Base-by-base conservation (phyloP, 495 filamentous ascomycete species). In the Apiosordaria backusii region DNA sequence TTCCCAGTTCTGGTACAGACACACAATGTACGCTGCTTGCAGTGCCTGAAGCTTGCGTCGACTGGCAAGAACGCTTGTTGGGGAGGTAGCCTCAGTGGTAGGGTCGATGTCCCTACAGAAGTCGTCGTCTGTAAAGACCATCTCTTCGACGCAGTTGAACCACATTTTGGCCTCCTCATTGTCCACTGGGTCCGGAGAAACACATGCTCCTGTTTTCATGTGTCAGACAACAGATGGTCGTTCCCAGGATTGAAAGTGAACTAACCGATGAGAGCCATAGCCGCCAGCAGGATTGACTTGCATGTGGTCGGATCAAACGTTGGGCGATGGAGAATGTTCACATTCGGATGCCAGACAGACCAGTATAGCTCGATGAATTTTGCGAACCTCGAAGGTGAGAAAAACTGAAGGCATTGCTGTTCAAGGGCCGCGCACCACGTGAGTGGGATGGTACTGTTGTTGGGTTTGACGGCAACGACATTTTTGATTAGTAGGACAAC, bases 71-170 rank as follows among this genome's bases (percentile, higher is more conserved):
- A 62, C 65, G 10, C 22, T 57, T 45, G 58, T 6, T 4, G 66
- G 70, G 6, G 59, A 35, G 4, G 60, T 13, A 2, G 25, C 52
- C 22, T 74, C 73, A 1, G 52, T 27, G 7, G 60, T 21, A 9
- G 71, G 65, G 16, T 75, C 73, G 2, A 67, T 67, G 57, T 75
- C 73, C 21, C 70, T 69, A 64, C 73, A 72, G 54, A 75, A 75
- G 58, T 75, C 73, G 26, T 69, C 68, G 52, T 75, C 73, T 13
- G 68, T 68, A 27, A 75, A 75, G 9, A 71, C 73, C 71, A 75
- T 74, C 61, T 75, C 73, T 22, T 75, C 73, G 25, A 75, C 73
- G 29, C 70, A 74, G 67, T 74, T 74, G 52, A 75, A 70, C 73
- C 71, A 75, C 64, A 69, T 63, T 21, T 50, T 64, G 15, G 73